Evolutionary conservation across 2,329 filamentous ascomycete genomes (phyloP).

Genomic region (Apiospora sp.): DNA sequence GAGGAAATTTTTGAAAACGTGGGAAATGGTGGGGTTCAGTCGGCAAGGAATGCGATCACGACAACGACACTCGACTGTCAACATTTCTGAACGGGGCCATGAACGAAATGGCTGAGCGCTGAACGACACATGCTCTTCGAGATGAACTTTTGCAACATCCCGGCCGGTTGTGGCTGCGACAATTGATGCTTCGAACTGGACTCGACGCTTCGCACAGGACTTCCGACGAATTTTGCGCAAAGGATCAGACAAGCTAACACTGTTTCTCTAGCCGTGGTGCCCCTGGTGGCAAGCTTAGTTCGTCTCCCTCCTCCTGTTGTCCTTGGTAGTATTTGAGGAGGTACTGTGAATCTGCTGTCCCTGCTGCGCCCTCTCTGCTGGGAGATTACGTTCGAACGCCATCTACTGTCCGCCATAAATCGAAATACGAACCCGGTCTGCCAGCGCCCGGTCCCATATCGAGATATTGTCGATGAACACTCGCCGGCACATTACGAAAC

Average conservation of each 20-base stretch:
- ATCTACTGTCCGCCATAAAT: background rate
- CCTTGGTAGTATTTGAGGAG: conserved; percentile 1
- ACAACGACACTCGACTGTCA: background rate
- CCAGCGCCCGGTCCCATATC: background rate
- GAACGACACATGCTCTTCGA: background rate
- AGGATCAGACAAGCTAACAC: conserved; percentile 27
- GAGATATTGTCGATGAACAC: background rate
- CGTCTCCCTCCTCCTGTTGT: background rate
- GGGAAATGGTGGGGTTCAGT: conserved; percentile 11
- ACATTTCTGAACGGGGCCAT: background rate
- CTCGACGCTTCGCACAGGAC: conserved; percentile 13
- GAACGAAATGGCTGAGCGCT: background rate
- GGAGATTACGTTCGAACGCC: too few species aligned
- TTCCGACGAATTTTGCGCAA: background rate
- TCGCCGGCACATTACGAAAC: background rate
- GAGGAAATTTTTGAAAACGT: background rate
- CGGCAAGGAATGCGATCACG: background rate
- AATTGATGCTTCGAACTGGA: background rate
- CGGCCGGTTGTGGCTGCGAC: background rate
- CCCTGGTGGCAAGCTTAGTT: conserved; percentile 54
- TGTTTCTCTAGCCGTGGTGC: conserved; percentile 73
- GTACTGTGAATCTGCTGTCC: background rate
- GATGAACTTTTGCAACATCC: background rate
- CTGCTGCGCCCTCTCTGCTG: background rate
- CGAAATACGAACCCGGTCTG: background rate